Conservation (phyloP, 2,329 filamentous ascomycete species). For the Gaeumannomyces sp. region DNA sequence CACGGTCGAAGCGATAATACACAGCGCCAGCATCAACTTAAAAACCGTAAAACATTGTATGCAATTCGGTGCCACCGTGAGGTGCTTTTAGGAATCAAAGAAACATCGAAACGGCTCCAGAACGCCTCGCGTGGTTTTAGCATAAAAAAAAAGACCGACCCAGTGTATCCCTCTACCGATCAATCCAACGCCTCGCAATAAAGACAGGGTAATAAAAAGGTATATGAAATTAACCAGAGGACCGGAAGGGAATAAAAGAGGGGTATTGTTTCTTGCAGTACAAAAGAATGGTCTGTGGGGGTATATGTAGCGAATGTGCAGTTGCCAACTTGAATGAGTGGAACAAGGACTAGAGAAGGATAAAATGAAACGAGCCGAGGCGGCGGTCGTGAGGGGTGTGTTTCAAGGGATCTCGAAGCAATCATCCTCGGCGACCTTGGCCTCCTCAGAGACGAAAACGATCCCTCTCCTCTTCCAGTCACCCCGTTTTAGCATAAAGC, state of each 20-base stretch:
- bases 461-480: constrained; percentile 31
- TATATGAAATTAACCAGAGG: neutral
- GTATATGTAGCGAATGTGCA: neutral
- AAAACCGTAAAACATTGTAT: neutral
- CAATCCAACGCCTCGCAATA: neutral
- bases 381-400: neutral
- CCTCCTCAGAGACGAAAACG: constrained; percentile 21
- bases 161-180: neutral
- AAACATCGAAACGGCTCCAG: neutral
- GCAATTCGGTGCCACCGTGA: neutral
- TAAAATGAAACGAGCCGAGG: neutral
- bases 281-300: neutral
- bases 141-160: neutral
- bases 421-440: constrained; percentile 21
- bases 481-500: constrained; percentile 26
- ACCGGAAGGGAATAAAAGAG: neutral
- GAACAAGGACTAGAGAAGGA: neutral
- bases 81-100: neutral
- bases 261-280: neutral
- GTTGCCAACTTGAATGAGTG: neutral
- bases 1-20: neutral
- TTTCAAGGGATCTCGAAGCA: constrained; percentile 16
- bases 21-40: neutral
- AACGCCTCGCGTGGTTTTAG: neutral
- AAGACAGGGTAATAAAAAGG: neutral